phyloP scores from a whole-genome alignment of 2,329 filamentous ascomycete genomes.

The Colletotrichum eleusines region DNA sequence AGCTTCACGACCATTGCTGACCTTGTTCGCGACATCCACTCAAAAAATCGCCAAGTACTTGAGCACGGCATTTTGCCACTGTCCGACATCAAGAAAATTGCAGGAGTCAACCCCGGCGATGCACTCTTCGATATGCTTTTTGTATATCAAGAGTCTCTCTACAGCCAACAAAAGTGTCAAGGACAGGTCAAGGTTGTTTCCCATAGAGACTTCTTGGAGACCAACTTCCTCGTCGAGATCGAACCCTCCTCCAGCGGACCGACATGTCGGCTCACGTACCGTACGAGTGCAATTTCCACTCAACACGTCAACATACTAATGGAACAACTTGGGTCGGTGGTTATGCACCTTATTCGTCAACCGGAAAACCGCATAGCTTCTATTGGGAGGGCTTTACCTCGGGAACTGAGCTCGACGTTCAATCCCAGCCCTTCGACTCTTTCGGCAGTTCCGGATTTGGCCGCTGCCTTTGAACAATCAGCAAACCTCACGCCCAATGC shows the following conservation, averaged over 20 bases:
- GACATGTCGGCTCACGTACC: slow-evolving; percentile 61
- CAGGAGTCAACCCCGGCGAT: slow-evolving; percentile 65
- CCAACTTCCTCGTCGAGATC: slow-evolving; percentile 80
- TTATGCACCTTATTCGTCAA: slow-evolving; percentile 46
- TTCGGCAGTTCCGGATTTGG: slow-evolving; percentile 58
- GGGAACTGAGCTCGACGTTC: slow-evolving; percentile 59
- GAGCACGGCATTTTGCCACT: slow-evolving; percentile 74
- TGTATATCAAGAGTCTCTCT: slow-evolving; percentile 84
- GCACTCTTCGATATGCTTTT: slow-evolving; percentile 82
- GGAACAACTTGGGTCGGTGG: slow-evolving; percentile 70
- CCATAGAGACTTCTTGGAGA: slow-evolving; percentile 80
- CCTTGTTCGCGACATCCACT: slow-evolving; percentile 73
- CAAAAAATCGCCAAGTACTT: slow-evolving; percentile 74
- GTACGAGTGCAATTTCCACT: slow-evolving; percentile 61
- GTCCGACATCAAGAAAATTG: slow-evolving; percentile 74
- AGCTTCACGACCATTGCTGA: slow-evolving; percentile 66
- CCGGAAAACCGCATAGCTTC: slow-evolving; percentile 10
- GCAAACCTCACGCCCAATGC: slow-evolving; percentile 62
- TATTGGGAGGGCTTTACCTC: slow-evolving; percentile 48
- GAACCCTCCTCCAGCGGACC: slow-evolving; percentile 68
- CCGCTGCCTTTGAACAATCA: slow-evolving; percentile 65
- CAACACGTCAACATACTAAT: slow-evolving; percentile 68
- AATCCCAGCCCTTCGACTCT: slow-evolving; percentile 56
- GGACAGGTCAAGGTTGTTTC: slow-evolving; percentile 65
- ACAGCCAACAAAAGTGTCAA: slow-evolving; percentile 46